Percentiles rank a stretch among this genome's conserved stretches.
These are phyloP conservation scores for Cryphonectria carpinicola DNA, from an alignment of 2,329 filamentous ascomycete genomes.

Conservation along the genomic window DNA sequence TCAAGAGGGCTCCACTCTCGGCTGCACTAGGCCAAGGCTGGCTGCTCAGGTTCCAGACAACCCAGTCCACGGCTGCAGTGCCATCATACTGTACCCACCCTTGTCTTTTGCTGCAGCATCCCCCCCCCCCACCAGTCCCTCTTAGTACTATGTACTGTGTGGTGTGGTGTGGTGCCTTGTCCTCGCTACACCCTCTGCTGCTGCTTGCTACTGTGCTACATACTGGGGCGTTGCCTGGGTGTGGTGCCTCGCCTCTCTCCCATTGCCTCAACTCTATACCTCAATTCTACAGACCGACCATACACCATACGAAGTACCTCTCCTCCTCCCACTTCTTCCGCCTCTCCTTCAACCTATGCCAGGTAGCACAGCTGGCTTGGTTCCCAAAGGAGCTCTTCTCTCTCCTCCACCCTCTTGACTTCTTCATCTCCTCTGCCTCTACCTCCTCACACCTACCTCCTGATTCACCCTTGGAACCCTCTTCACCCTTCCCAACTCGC, in stretches of 20 bases:
- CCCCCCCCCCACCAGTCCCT: background rate
- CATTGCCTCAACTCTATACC: constrained; percentile 15
- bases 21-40: constrained; percentile 16
- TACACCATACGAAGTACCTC: constrained; percentile 8
- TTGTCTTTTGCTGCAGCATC: constrained; percentile 3
- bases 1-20: constrained; percentile 4
- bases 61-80: constrained; percentile 9
- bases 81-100: constrained; percentile 20
- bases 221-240: constrained; percentile 11
- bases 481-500: background rate
- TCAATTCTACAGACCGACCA: constrained; percentile 6
- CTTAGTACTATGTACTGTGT: background rate
- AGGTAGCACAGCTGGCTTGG: constrained; percentile 24
- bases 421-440: constrained; percentile 20
- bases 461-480: constrained; percentile 12
- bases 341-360: constrained; percentile 18
- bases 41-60: constrained; percentile 13
- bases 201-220: constrained; percentile 16
- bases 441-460: constrained; percentile 4
- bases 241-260: constrained; percentile 13
- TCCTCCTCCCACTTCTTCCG: constrained; percentile 15
- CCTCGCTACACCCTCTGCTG: constrained; percentile 13
- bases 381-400: constrained; percentile 16
- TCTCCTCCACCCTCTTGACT: constrained; percentile 9
- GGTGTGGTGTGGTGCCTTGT: constrained; percentile 1